These are phyloP conservation scores for Leccinum cinnamomeum DNA, from an alignment of 1,284 basidiomycete genomes.

Conservation along the genomic window DNA sequence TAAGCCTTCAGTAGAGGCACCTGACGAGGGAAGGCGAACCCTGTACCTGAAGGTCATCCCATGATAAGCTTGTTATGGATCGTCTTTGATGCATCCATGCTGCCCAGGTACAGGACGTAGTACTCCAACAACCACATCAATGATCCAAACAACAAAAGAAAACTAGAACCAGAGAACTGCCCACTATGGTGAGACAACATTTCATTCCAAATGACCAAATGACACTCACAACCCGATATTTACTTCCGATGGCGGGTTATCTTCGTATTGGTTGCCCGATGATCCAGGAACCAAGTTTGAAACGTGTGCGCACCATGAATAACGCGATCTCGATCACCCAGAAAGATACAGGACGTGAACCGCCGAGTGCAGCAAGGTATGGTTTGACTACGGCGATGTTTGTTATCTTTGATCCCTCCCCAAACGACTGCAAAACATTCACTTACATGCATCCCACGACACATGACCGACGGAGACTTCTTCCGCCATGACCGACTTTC, in stretches of 20 bases:
- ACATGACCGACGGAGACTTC: background rate
- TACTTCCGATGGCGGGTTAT: background rate
- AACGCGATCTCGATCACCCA: background rate
- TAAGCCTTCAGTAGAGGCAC: background rate
- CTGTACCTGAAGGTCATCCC: constrained; percentile 1
- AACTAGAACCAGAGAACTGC: background rate
- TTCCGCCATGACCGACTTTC: background rate
- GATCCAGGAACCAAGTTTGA: background rate
- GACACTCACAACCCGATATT: constrained; percentile 1
- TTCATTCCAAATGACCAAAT: background rate
- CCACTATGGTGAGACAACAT: background rate
- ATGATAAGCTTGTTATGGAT: constrained; percentile 1
- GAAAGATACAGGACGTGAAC: background rate
- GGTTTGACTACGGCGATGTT: background rate
- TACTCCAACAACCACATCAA: background rate
- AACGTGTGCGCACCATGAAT: background rate
- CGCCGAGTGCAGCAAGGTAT: background rate
- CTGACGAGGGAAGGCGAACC: background rate
- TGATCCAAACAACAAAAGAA: background rate
- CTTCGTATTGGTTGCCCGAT: background rate
- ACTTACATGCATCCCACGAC: constrained; percentile 3
- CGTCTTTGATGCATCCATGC: background rate
- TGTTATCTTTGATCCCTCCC: background rate
- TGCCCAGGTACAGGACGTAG: background rate
- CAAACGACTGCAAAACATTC: background rate